Conservation (phyloP, 2,329 filamentous ascomycete genomes). For the Zymoseptoria crescenta region DNA sequence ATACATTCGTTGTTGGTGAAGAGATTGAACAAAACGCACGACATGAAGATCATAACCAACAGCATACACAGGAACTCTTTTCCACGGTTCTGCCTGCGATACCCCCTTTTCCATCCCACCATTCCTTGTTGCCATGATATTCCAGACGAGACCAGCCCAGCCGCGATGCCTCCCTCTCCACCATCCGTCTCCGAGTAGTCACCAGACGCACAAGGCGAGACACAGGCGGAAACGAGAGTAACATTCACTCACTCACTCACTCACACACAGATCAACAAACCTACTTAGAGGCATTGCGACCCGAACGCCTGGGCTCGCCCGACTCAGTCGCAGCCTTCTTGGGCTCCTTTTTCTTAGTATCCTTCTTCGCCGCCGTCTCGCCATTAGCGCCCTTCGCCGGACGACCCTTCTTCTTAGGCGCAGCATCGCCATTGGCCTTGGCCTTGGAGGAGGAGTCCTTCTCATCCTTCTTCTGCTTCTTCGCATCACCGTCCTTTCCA, state of each 20-base stretch:
- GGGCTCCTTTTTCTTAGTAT: conserved; percentile 36
- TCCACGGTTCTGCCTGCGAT: neutral
- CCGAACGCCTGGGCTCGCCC: conserved; percentile 42
- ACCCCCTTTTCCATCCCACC: neutral
- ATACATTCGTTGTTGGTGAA: neutral
- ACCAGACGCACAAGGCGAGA: neutral
- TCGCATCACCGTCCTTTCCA: conserved; percentile 27
- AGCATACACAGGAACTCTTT: neutral
- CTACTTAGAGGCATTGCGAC: conserved; percentile 30
- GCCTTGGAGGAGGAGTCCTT: conserved; percentile 31
- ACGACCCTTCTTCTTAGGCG: conserved; percentile 32
- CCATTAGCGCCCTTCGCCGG: conserved; percentile 32
- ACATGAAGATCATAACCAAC: neutral
- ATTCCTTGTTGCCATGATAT: neutral
- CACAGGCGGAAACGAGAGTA: neutral
- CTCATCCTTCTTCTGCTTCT: conserved; percentile 26
- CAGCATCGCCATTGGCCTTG: conserved; percentile 25
- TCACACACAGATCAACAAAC: neutral
- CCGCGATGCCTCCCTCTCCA: neutral
- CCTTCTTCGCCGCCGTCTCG: conserved; percentile 28
- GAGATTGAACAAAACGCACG: neutral
- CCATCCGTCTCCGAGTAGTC: neutral
- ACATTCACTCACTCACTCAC: neutral
- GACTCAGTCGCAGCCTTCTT: conserved; percentile 44
- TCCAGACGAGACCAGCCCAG: neutral